These are phyloP conservation scores for Trametes cinnabarina DNA, from an alignment of 768 basidiomycete genomes.

Conservation along the genomic window DNA sequence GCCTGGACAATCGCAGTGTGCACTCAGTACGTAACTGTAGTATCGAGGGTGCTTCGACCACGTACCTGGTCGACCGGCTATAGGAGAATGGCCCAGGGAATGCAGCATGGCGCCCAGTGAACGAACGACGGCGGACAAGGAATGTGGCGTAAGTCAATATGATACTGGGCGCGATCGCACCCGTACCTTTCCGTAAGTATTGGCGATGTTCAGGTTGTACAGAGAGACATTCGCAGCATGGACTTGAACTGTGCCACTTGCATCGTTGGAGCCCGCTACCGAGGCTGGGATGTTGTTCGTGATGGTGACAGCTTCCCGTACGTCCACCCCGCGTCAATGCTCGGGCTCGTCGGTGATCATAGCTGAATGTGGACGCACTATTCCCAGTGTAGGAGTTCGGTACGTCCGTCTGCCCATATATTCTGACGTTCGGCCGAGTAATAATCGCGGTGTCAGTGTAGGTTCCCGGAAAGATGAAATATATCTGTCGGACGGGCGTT, in stretches of 20 bases:
- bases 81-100: not conserved
- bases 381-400: conserved; percentile 22
- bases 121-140: not conserved
- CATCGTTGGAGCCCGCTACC: conserved; percentile 26
- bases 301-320: conserved; percentile 24
- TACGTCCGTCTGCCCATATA: conserved; percentile 25
- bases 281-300: conserved; percentile 26
- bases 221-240: conserved; percentile 24
- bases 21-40: conserved; percentile 5
- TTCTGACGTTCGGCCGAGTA: conserved; percentile 20
- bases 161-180: conserved; percentile 6
- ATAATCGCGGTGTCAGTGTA: conserved; percentile 25
- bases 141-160: not conserved
- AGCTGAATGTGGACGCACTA: conserved; percentile 16
- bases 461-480: conserved; percentile 21
- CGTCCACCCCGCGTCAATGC: not conserved
- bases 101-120: not conserved
- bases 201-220: conserved; percentile 27
- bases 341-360: conserved; percentile 6
- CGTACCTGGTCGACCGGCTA: conserved; percentile 21
- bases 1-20: not conserved
- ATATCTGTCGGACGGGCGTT: conserved; percentile 10
- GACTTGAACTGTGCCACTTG: conserved; percentile 26
- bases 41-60: not conserved
- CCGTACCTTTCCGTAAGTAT: conserved; percentile 24